Evolutionary conservation across 2,329 filamentous ascomycete genomes (phyloP), one percentile per base, ranked within the genome.

Genomic region (Diplodia seriata): DNA sequence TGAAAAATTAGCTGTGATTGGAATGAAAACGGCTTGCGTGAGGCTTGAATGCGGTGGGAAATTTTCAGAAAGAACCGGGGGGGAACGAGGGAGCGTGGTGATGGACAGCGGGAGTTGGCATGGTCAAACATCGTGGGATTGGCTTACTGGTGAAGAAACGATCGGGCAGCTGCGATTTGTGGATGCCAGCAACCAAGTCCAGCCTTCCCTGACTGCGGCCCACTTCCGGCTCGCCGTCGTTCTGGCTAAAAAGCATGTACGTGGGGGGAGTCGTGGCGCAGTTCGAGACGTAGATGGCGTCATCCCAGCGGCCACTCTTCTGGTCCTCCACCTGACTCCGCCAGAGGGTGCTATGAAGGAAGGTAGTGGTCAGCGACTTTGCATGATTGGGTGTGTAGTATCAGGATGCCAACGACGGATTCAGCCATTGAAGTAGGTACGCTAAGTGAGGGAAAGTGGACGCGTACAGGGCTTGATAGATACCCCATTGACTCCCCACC

Each of bases 401-500:
- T 47, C 18, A 20, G 43, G 7, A 7, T 43, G 40, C 18, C 14
- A 43, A 43, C 14, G 14, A 18, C 15, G 18, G 15, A 18, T 18
- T 43, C 38, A 1, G 9, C 18, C 38, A 9, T 43, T 18, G 38
- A 47, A 43, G 23, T 8, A 12, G 38, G 15, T 20, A 3, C 31
- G 20, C 11, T 3, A 20, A 12, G n/a, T 6, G 1, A 15, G 4
- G 9, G 0, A 15, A 11, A 47, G 1, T 59, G 36, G 14, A 55
- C 18, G 15, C 59, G n/a, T 63, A 63, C 59, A 63, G 59, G 15
- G 59, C 59, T 12, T 63, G 43, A 31, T 63, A 63, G 1, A 63
- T n/a, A 11, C 59, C 59, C 59, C 59, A 51, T n/a, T 51, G 14
- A 11, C 59, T 63, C 31, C 43, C 59, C 23, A 63, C 38, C 47